These are phyloP conservation scores for Rhizophagus prolifer DNA, from an alignment of 192 early-diverging fungal genomes.

Conservation along the genomic window DNA sequence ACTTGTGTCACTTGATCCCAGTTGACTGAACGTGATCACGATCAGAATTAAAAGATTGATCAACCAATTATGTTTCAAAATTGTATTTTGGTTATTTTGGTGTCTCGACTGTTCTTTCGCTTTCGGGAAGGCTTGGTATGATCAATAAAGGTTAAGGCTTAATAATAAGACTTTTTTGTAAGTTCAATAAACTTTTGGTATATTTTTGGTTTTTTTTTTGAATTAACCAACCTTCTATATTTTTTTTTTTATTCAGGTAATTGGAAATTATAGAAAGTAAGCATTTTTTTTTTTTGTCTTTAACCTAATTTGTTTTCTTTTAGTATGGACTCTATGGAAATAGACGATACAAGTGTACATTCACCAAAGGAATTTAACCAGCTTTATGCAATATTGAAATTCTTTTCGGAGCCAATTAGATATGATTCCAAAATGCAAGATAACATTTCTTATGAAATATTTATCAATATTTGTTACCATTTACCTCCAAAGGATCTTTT, in stretches of 20 bases:
- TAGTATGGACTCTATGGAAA: not conserved
- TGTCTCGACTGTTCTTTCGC: no score
- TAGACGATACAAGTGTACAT: not conserved
- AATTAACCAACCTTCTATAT: no score
- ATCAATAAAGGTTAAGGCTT: no score
- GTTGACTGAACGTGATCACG: no score
- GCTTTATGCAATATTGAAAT: not conserved
- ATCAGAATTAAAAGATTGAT: not conserved
- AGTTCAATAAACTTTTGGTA: no score
- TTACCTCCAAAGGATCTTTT: slow-evolving; percentile 6
- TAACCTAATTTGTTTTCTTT: not conserved
- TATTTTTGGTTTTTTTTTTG: no score
- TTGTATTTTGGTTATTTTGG: not conserved
- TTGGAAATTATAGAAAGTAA: no score
- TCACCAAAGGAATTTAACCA: slow-evolving; percentile 3
- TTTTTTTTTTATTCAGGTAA: no score
- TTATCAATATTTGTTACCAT: slow-evolving; percentile 12
- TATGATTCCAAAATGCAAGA: slow-evolving; percentile 4
- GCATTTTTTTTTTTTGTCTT: not conserved
- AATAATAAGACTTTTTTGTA: no score
- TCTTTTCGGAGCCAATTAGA: slow-evolving; percentile 2
- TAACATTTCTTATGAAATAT: slow-evolving; percentile 7
- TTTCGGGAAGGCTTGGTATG: no score
- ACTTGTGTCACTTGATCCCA: no score
- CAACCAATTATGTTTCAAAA: not conserved